phyloP scores from a whole-genome alignment of 176 grass and related monocot genomes.

The Musa troglodytarum region DNA sequence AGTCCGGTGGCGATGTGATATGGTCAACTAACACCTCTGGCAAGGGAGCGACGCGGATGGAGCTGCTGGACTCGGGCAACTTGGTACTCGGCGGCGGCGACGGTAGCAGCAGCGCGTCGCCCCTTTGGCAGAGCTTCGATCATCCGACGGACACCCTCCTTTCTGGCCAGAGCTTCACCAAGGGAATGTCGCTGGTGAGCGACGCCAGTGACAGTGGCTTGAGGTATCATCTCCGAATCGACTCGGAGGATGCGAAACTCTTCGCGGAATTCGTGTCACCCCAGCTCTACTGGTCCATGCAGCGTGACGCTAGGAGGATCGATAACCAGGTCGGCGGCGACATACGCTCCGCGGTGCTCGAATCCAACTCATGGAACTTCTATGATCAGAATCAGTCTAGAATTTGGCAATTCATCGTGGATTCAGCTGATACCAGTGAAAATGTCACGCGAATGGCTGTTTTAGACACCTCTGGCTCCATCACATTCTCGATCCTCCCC shows the following conservation, averaged over 20 bases:
- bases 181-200: conserved; percentile 55
- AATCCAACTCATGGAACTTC: conserved; percentile 60
- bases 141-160: conserved; percentile 80
- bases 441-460: conserved; percentile 52
- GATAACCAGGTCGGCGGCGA: conserved; percentile 30
- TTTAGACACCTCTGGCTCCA: conserved; percentile 36
- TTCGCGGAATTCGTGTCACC: conserved; percentile 40
- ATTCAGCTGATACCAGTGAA: neutral
- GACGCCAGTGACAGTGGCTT: conserved; percentile 38
- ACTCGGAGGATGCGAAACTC: conserved; percentile 58
- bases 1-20: conserved; percentile 35
- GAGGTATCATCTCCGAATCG: conserved; percentile 58
- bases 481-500: conserved; percentile 46
- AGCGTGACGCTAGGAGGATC: conserved; percentile 41
- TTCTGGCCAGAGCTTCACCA: conserved; percentile 54
- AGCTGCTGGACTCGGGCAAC: conserved; percentile 67
- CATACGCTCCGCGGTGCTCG: conserved; percentile 54
- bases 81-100: conserved; percentile 44
- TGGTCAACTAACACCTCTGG: conserved; percentile 59
- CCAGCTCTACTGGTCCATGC: conserved; percentile 74
- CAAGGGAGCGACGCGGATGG: conserved; percentile 40
- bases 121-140: conserved; percentile 84
- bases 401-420: conserved; percentile 42
- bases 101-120: conserved; percentile 33
- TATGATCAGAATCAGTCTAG: conserved; percentile 47